Evolutionary conservation across 2,329 filamentous ascomycete genomes (phyloP).

Genomic region (Myriangium duriaei): DNA sequence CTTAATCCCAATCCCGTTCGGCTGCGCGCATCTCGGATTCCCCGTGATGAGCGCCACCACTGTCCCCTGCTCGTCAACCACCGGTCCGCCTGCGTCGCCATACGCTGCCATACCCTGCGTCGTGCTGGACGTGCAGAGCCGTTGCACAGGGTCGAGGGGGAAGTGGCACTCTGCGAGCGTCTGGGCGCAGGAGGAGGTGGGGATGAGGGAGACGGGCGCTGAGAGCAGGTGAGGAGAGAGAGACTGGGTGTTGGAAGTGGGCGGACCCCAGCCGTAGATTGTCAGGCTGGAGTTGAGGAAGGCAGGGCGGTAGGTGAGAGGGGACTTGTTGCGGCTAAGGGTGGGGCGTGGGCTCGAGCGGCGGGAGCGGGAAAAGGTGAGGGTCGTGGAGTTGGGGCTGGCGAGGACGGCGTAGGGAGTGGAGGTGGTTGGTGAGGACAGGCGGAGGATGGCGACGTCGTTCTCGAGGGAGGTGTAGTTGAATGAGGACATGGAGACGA

Average conservation of each 20-base stretch:
- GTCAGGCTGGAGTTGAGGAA: too few species aligned
- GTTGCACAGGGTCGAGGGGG: conserved; percentile 3
- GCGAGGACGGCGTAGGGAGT: conserved; percentile 1
- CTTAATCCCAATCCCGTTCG: conserved; percentile 4
- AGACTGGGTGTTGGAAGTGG: conserved; percentile 3
- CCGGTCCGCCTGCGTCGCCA: conserved; percentile 10
- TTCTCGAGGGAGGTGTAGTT: conserved; percentile 6
- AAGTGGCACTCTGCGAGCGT: conserved; percentile 5
- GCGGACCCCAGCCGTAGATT: conserved; percentile 10
- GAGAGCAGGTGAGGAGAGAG: conserved; percentile 2
- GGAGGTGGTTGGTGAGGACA: not conserved
- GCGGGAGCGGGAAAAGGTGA: too few species aligned
- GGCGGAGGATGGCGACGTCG: conserved; percentile 8
- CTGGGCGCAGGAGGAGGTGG: conserved; percentile 1
- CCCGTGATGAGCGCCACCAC: conserved; percentile 9
- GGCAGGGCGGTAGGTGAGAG: too few species aligned
- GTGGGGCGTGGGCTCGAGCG: too few species aligned
- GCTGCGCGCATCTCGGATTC: conserved; percentile 7
- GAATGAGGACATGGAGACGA: conserved; percentile 8
- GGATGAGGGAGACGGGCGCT: not conserved
- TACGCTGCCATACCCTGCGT: conserved; percentile 2
- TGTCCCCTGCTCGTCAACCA: conserved; percentile 6
- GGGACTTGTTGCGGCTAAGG: too few species aligned
- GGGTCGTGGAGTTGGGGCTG: not conserved
- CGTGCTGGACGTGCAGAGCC: conserved; percentile 6